Percentiles rank a stretch among this genome's conserved stretches.
Conservation (phyloP, 257 asterid species). For the Scutellaria galericulata region DNA sequence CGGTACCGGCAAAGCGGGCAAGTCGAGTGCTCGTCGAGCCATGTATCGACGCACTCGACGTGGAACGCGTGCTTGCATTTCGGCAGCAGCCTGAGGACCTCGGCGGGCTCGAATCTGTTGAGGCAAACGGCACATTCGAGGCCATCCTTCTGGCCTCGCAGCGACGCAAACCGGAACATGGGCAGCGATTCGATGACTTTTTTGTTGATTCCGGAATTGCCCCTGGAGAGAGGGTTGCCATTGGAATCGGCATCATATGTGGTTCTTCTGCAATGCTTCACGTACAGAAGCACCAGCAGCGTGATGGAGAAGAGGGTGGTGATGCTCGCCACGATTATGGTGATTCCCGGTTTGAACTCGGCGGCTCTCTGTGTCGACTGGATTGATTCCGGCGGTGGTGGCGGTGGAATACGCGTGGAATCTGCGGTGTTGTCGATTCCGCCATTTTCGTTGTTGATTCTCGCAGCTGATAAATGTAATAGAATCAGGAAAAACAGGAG, state of each 20-base stretch:
- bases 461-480: neutral
- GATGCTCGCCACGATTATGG: conserved; percentile 50
- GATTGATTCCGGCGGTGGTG: conserved; percentile 36
- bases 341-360: conserved; percentile 50
- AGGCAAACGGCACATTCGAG: conserved; percentile 77
- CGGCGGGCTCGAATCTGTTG: conserved; percentile 52
- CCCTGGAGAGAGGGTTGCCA: conserved; percentile 32
- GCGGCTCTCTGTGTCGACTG: neutral
- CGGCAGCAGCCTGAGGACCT: conserved; percentile 60
- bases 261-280: conserved; percentile 56
- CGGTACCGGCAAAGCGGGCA: conserved; percentile 84
- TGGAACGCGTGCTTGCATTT: conserved; percentile 84
- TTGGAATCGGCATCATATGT: neutral
- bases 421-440: neutral
- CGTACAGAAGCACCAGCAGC: conserved; percentile 56
- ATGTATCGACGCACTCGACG: conserved; percentile 78
- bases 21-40: conserved; percentile 83
- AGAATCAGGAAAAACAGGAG: conserved; percentile 28
- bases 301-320: conserved; percentile 54
- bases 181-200: conserved; percentile 44
- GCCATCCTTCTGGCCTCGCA: conserved; percentile 43
- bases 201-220: conserved; percentile 43
- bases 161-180: conserved; percentile 38
- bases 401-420: conserved; percentile 14
- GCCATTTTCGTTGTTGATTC: neutral